Percentiles rank a stretch among this genome's conserved stretches.
phyloP scores from a whole-genome alignment of 2,329 filamentous ascomycete genomes.

The Fusarium falciforme region DNA sequence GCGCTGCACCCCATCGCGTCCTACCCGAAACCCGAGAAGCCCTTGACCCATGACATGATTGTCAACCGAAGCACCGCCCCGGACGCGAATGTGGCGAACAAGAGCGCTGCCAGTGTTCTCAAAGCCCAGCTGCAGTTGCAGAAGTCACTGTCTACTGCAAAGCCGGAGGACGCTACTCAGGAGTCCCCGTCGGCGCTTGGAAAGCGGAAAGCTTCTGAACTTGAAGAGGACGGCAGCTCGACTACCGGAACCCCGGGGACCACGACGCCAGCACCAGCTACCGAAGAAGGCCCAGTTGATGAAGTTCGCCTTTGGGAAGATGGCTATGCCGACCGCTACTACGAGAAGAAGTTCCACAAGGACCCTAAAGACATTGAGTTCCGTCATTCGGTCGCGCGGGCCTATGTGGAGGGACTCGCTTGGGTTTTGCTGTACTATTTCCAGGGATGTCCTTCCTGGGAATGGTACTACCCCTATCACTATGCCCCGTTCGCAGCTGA shows the following conservation, averaged over 20 bases:
- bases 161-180: constrained; percentile 44
- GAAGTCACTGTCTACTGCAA: constrained; percentile 36
- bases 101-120: constrained; percentile 89
- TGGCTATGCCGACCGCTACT: constrained; percentile 95
- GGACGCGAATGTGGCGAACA: constrained; percentile 85
- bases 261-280: constrained; percentile 56
- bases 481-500: constrained; percentile 98
- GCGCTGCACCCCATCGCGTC: constrained; percentile 56
- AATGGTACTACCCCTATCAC: constrained; percentile 99
- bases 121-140: constrained; percentile 78
- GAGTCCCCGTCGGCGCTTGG: constrained; percentile 65
- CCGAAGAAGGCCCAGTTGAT: constrained; percentile 77
- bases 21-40: constrained; percentile 64
- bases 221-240: constrained; percentile 74
- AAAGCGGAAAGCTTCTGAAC: constrained; percentile 81
- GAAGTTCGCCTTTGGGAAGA: constrained; percentile 94
- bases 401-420: constrained; percentile 94
- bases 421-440: constrained; percentile 99
- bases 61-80: constrained; percentile 76
- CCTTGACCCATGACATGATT: constrained; percentile 88
- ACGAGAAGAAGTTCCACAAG: constrained; percentile 94
- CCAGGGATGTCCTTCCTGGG: constrained; percentile 98
- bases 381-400: constrained; percentile 85
- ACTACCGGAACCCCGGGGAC: constrained; percentile 67
- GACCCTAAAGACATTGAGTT: constrained; percentile 85